These are phyloP conservation scores for Lunularia cruciata DNA, from an alignment of 225 moss, liverwort and hornwort genomes.

Conservation along the genomic window DNA sequence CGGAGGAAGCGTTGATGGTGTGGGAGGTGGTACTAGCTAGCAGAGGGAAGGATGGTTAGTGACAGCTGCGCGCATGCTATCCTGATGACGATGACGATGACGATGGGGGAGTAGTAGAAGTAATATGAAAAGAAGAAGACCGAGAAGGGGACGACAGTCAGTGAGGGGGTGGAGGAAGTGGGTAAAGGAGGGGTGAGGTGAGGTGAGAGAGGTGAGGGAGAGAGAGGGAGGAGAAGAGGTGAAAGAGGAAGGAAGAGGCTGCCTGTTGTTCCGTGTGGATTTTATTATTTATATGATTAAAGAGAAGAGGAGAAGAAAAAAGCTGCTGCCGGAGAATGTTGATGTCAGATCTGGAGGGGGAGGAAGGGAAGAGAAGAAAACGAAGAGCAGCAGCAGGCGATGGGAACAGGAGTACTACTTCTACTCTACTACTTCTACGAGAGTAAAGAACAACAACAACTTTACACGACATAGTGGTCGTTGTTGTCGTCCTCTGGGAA, in stretches of 20 bases:
- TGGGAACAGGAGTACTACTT: not conserved
- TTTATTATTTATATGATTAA: no score
- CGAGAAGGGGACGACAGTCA: not conserved
- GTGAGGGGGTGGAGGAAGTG: not conserved
- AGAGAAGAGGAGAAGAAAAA: not conserved
- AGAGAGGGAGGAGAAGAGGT: not conserved
- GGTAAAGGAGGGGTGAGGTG: not conserved
- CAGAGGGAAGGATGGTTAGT: not conserved
- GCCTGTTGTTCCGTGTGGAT: constrained; percentile 3
- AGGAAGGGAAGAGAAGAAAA: no score
- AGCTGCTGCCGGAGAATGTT: constrained; percentile 3
- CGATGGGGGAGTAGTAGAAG: not conserved
- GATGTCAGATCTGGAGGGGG: not conserved
- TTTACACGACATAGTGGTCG: constrained; percentile 1
- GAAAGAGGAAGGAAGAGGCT: not conserved
- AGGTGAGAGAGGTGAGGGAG: not conserved
- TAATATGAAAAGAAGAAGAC: not conserved
- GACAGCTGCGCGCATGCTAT: constrained; percentile 11
- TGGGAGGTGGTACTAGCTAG: constrained; percentile 1
- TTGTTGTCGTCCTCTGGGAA: not conserved
- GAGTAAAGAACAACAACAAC: not conserved
- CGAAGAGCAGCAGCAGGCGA: not conserved
- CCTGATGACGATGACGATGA: not conserved
- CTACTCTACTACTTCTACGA: not conserved
- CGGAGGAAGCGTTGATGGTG: constrained; percentile 20